Percentiles rank a stretch among this genome's conserved stretches.
Evolutionary conservation across 495 filamentous ascomycete species (phyloP).

Genomic region (Penicillium antarcticum): DNA sequence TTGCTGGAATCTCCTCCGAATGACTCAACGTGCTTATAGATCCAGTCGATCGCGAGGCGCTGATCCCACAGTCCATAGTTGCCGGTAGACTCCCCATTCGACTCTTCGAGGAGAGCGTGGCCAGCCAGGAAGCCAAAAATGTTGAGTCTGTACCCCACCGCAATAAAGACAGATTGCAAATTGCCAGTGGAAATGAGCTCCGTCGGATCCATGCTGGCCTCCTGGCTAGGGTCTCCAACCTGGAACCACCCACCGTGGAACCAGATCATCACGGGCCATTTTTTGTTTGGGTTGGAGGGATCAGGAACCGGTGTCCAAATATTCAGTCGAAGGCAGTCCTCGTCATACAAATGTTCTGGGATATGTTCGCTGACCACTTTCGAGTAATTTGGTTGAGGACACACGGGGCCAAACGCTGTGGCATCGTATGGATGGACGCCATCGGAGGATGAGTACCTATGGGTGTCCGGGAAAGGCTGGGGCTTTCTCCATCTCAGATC

Average conservation of each 20-base stretch:
- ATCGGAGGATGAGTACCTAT: slow-evolving; percentile 22
- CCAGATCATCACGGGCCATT: slow-evolving; percentile 57
- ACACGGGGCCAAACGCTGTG: slow-evolving; percentile 38
- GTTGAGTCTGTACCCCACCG: slow-evolving; percentile 61
- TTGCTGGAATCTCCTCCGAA: slow-evolving; percentile 59
- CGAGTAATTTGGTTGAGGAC: slow-evolving; percentile 37
- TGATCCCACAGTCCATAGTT: slow-evolving; percentile 64
- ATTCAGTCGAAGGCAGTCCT: slow-evolving; percentile 48
- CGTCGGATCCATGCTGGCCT: slow-evolving; percentile 31
- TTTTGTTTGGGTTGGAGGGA: slow-evolving; percentile 18
- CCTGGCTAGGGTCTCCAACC: slow-evolving; percentile 36
- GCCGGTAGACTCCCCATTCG: slow-evolving; percentile 44
- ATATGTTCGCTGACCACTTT: slow-evolving; percentile 18
- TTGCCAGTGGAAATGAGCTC: slow-evolving; percentile 50
- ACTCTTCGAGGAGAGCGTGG: slow-evolving; percentile 29
- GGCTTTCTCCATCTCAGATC: slow-evolving; percentile 40
- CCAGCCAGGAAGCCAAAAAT: slow-evolving; percentile 59
- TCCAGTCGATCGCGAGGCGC: slow-evolving; percentile 55
- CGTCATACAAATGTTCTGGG: slow-evolving; percentile 21
- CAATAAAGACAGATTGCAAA: slow-evolving; percentile 49
- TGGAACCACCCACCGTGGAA: slow-evolving; percentile 51
- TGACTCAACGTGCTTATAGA: slow-evolving; percentile 49
- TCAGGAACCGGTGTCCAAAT: slow-evolving; percentile 34
- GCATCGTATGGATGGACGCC: slow-evolving; percentile 32
- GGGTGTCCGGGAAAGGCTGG: slow-evolving; percentile 33